A percentile compares a stretch with the other conserved stretches of the same genome.
Conservation (phyloP, 306 rosid species). For the Pyrus betulifolia region DNA sequence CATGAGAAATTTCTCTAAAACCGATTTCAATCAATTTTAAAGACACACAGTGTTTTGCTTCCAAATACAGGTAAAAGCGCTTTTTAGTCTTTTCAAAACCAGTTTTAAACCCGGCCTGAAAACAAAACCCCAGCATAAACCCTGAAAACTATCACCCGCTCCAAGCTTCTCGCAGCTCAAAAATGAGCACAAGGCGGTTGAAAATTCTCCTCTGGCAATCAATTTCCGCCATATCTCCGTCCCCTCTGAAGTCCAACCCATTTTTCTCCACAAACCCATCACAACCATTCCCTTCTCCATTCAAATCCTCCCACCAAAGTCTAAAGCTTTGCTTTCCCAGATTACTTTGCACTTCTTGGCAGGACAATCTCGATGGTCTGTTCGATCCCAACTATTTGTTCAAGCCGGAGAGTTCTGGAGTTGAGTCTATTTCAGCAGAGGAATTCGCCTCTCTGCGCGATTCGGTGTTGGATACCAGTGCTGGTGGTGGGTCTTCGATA, state of each 20-base stretch:
- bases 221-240: slow-evolving; percentile 20
- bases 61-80: too few relatives aligned
- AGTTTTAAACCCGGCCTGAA: not conserved
- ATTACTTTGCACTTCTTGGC: slow-evolving; percentile 15
- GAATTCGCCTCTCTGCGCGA: slow-evolving; percentile 49
- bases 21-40: too few relatives aligned
- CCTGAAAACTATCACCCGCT: not conserved
- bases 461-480: slow-evolving; percentile 29
- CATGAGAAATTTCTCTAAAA: too few relatives aligned
- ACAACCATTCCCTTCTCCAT: not conserved
- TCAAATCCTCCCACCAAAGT: not conserved
- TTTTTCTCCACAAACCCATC: not conserved
- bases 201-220: slow-evolving; percentile 21
- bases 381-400: slow-evolving; percentile 29
- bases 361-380: slow-evolving; percentile 41
- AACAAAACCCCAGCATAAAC: not conserved
- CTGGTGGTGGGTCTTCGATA: slow-evolving; percentile 4
- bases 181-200: slow-evolving; percentile 46
- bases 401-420: slow-evolving; percentile 9
- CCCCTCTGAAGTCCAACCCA: not conserved
- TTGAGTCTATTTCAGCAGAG: slow-evolving; percentile 23
- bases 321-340: slow-evolving; percentile 4
- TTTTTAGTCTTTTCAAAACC: too few relatives aligned
- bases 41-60: too few relatives aligned
- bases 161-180: not conserved